Percentiles rank a stretch among this genome's conserved stretches.
Conservation (phyloP, 176 grass and related monocot species). For the Oryza glumipatula region DNA sequence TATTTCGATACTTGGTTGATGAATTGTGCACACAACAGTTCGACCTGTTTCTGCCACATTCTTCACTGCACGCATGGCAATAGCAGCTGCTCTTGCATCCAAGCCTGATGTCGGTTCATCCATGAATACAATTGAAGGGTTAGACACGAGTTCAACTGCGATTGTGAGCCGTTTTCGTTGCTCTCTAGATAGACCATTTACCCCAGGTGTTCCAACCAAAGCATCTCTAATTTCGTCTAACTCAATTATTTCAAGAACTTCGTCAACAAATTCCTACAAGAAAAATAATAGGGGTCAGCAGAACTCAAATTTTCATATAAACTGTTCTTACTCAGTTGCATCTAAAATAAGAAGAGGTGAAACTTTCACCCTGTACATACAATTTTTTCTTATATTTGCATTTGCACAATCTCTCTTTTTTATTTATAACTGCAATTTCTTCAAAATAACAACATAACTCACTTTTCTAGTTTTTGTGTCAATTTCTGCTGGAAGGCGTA, state of each 20-base stretch:
- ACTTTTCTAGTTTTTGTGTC: conserved; percentile 61
- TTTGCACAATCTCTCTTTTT: background rate
- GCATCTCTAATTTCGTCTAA: conserved; percentile 68
- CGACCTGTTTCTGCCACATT: conserved; percentile 70
- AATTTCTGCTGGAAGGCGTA: conserved; percentile 69
- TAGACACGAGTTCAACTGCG: conserved; percentile 78
- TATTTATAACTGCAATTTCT: background rate
- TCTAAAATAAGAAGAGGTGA: background rate
- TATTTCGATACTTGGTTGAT: conserved; percentile 80
- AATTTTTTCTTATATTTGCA: background rate
- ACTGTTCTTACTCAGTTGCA: background rate
- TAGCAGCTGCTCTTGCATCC: conserved; percentile 69
- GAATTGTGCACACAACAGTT: conserved; percentile 80
- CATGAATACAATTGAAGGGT: conserved; percentile 82
- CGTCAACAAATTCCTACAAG: conserved; percentile 64
- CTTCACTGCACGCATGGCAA: conserved; percentile 79
- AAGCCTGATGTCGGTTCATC: conserved; percentile 82
- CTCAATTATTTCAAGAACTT: conserved; percentile 85
- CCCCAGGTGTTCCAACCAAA: conserved; percentile 62
- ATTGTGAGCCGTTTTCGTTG: conserved; percentile 75
- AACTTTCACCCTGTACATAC: background rate
- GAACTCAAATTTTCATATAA: background rate
- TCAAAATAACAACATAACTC: conserved; percentile 21
- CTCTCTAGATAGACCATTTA: conserved; percentile 68
- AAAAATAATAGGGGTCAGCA: background rate